Conservation (phyloP, 164 flowering plant genomes). For the Sedum album region DNA sequence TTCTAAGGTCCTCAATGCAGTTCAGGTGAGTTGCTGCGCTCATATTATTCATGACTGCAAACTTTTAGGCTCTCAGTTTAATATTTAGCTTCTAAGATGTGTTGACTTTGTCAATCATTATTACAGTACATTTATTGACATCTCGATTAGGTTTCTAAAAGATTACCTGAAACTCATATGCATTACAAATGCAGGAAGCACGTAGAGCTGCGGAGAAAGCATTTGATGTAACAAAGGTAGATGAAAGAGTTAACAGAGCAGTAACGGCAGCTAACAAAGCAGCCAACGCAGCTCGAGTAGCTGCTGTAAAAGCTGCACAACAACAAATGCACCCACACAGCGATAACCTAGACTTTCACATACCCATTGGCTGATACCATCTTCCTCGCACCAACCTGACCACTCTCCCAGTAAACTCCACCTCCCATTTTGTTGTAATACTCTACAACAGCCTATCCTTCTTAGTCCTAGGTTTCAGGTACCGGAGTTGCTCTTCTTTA, state of each 20-base stretch:
- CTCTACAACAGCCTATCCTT: not conserved
- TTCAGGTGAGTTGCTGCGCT: slow-evolving; percentile 25
- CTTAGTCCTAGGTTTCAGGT: not conserved
- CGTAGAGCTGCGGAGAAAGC: slow-evolving; percentile 82
- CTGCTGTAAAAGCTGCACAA: slow-evolving; percentile 89
- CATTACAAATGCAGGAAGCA: slow-evolving; percentile 57
- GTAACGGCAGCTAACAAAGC: slow-evolving; percentile 81
- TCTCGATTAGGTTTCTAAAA: not conserved
- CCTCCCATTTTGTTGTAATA: not conserved
- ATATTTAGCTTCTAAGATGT: not conserved
- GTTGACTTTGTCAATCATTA: not conserved
- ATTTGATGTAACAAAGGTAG: slow-evolving; percentile 75
- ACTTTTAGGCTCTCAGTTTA: not conserved
- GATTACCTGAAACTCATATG: not conserved
- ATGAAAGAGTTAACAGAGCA: slow-evolving; percentile 81
- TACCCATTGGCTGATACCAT: slow-evolving; percentile 1
- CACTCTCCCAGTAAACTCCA: not conserved
- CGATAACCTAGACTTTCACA: slow-evolving; percentile 11
- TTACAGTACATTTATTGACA: not conserved
- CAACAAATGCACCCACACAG: slow-evolving; percentile 45
- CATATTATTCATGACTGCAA: not conserved
- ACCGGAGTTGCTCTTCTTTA: not conserved
- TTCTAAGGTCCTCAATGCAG: slow-evolving; percentile 42
- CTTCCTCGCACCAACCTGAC: not conserved
- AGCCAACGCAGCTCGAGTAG: slow-evolving; percentile 95